Percentiles rank a stretch among this genome's conserved stretches.
These are phyloP conservation scores for Persicaria tinctoria DNA, from an alignment of 148 eudicot genomes.

Conservation along the genomic window DNA sequence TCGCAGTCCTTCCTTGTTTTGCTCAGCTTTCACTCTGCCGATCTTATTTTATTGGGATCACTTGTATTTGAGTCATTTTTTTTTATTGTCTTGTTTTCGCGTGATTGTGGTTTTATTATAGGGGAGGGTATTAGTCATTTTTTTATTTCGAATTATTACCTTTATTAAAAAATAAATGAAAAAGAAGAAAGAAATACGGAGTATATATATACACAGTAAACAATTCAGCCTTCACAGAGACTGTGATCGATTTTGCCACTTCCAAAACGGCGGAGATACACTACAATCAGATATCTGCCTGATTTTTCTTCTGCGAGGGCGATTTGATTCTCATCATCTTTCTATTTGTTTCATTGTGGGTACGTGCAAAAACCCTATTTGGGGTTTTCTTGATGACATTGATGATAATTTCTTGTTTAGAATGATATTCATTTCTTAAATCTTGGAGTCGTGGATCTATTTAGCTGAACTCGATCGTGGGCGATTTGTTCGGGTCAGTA, in stretches of 20 bases:
- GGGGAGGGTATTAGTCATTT: no score
- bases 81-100: no score
- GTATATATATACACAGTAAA: background rate
- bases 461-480: background rate
- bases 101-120: no score
- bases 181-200: background rate
- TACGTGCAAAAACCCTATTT: constrained; percentile 2
- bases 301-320: background rate
- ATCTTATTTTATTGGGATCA: no score
- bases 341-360: background rate
- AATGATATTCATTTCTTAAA: background rate
- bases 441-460: background rate
- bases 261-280: background rate
- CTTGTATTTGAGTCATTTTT: no score
- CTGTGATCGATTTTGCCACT: background rate
- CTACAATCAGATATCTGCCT: background rate
- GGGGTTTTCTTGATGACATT: background rate
- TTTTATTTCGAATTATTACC: no score
- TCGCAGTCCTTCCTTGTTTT: no score
- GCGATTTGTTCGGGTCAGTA: background rate
- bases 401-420: background rate
- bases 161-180: no score
- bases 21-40: no score
- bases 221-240: background rate
- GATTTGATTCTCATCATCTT: background rate